Evolutionary conservation across 2,329 filamentous ascomycete genomes (phyloP).

Genomic region (Laburnicola sp.): DNA sequence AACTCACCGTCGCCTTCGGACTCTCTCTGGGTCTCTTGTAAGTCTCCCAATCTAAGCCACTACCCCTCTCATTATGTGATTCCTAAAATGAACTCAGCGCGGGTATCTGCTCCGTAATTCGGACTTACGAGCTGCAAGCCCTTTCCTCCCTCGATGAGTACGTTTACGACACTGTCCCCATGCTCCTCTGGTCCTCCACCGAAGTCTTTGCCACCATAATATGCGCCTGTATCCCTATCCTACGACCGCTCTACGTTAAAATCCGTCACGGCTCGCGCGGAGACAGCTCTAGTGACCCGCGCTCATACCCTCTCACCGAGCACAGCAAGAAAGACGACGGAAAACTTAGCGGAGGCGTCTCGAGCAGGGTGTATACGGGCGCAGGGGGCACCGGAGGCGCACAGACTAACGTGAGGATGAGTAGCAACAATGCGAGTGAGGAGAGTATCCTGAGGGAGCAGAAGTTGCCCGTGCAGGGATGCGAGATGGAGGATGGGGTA

Average conservation of each 20-base stretch:
- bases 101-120: constrained; percentile 37
- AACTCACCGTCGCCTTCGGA: constrained; percentile 36
- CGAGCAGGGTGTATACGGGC: constrained; percentile 24
- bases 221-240: constrained; percentile 57
- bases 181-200: constrained; percentile 40
- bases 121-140: constrained; percentile 33
- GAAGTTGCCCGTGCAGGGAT: constrained; percentile 8
- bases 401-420: constrained; percentile 26
- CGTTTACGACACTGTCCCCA: constrained; percentile 36
- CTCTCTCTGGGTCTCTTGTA: constrained; percentile 37
- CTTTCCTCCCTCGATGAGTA: constrained; percentile 36
- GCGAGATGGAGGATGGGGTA: background rate
- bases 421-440: constrained; percentile 30
- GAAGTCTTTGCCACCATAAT: constrained; percentile 54
- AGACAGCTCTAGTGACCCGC: constrained; percentile 17
- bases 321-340: constrained; percentile 20
- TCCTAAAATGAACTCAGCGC: constrained; percentile 16
- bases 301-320: constrained; percentile 27
- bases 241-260: constrained; percentile 47
- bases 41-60: background rate
- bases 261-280: constrained; percentile 26
- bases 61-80: background rate
- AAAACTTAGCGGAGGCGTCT: constrained; percentile 5
- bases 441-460: constrained; percentile 31
- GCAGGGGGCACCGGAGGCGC: constrained; percentile 18